Evolutionary conservation across 2,329 filamentous ascomycete genomes (phyloP).

Genomic region (Aspergillus persii): DNA sequence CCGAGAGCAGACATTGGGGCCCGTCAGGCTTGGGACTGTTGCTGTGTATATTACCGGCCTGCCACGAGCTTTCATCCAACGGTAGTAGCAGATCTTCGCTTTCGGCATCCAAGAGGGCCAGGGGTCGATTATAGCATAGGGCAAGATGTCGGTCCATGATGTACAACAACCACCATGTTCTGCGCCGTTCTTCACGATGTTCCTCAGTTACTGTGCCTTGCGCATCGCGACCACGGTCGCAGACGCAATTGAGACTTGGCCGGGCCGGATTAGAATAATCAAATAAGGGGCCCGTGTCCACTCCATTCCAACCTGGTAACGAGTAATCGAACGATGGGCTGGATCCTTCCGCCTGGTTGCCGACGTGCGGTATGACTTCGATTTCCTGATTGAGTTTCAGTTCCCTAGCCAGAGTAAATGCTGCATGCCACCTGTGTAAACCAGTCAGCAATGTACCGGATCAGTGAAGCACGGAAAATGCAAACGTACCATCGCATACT

Average conservation of each 20-base stretch:
- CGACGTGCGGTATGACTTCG: slow-evolving; percentile 32
- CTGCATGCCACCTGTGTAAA: slow-evolving; percentile 73
- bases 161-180: slow-evolving; percentile 93
- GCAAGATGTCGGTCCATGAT: slow-evolving; percentile 87
- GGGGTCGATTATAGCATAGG: slow-evolving; percentile 85
- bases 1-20: slow-evolving; percentile 34
- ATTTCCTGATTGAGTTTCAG: slow-evolving; percentile 84
- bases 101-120: slow-evolving; percentile 83
- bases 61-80: slow-evolving; percentile 84
- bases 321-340: slow-evolving; percentile 34
- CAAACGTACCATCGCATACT: slow-evolving; percentile 69
- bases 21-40: slow-evolving; percentile 44
- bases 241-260: slow-evolving; percentile 36
- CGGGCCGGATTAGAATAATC: slow-evolving; percentile 39
- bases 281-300: slow-evolving; percentile 48
- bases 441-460: background rate
- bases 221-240: slow-evolving; percentile 25
- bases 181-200: slow-evolving; percentile 80
- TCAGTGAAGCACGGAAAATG: background rate
- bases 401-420: slow-evolving; percentile 85
- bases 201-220: slow-evolving; percentile 63
- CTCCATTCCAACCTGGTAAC: slow-evolving; percentile 44
- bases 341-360: slow-evolving; percentile 30
- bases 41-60: slow-evolving; percentile 72
- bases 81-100: slow-evolving; percentile 80